Conservation (phyloP, 1,284 basidiomycete species). For the Leccinum huronense region DNA sequence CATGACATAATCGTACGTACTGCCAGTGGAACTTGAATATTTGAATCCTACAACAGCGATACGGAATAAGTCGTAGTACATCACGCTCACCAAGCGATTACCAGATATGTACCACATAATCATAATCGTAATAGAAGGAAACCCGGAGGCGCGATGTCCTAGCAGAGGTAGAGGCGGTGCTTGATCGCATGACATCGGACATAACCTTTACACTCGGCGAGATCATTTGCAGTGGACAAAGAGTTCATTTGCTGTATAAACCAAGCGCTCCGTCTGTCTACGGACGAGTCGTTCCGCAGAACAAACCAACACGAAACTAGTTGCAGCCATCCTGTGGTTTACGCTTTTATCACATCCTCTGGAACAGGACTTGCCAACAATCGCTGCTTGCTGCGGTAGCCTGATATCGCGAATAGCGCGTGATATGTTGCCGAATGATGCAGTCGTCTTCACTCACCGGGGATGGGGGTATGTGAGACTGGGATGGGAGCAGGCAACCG, state of each 20-base stretch:
- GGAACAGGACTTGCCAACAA: slow-evolving; percentile 1
- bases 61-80: slow-evolving; percentile 2
- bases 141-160: too few relatives aligned
- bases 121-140: slow-evolving; percentile 5
- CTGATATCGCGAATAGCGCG: background rate
- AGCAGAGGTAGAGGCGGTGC: slow-evolving; percentile 3
- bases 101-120: slow-evolving; percentile 9
- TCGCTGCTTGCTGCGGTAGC: slow-evolving; percentile 6
- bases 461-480: too few relatives aligned
- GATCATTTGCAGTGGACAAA: slow-evolving; percentile 17
- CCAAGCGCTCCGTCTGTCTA: background rate
- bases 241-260: slow-evolving; percentile 8
- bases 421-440: too few relatives aligned
- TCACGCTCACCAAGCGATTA: slow-evolving; percentile 14
- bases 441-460: too few relatives aligned
- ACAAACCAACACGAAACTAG: slow-evolving; percentile 4
- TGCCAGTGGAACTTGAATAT: too few relatives aligned
- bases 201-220: slow-evolving; percentile 24
- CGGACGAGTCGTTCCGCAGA: background rate
- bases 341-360: slow-evolving; percentile 1
- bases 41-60: too few relatives aligned
- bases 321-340: slow-evolving; percentile 23
- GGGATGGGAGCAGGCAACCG: too few relatives aligned
- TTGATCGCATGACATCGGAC: slow-evolving; percentile 17
- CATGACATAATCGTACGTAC: too few relatives aligned